A percentile compares a stretch with the other conserved stretches of the same genome.
phyloP scores from a whole-genome alignment of 179 eudicot genomes.

The Amaranthus tricolor region DNA sequence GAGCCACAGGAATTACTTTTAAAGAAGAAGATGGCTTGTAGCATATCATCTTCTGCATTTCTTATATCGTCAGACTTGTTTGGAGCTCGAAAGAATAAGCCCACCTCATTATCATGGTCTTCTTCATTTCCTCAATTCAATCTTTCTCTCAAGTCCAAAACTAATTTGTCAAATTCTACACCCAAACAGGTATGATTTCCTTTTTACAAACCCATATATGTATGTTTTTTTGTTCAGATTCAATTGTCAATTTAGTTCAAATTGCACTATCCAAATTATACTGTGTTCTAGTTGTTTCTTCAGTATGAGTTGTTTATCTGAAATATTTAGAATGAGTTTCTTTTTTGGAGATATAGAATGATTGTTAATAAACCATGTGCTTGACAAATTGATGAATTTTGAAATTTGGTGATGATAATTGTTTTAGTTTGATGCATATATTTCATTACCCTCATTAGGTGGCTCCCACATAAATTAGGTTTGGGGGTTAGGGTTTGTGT shows the following conservation, averaged over 20 bases:
- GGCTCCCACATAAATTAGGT: no score
- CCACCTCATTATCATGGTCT: conserved; percentile 55
- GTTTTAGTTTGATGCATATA: not conserved
- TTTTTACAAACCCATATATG: not conserved
- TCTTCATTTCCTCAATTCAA: conserved; percentile 51
- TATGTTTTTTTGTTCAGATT: not conserved
- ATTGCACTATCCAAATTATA: no score
- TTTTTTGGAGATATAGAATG: no score
- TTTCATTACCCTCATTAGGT: no score
- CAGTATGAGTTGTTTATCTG: no score
- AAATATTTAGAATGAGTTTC: no score
- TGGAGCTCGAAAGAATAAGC: conserved; percentile 30
- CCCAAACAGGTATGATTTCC: conserved; percentile 42
- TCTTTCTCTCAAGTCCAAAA: conserved; percentile 34
- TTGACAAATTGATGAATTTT: no score
- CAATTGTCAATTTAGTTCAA: no score
- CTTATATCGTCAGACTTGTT: conserved; percentile 33
- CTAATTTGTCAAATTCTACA: conserved; percentile 25
- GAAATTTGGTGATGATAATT: no score
- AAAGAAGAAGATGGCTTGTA: conserved; percentile 29
- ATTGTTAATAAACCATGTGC: no score
- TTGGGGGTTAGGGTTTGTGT: no score
- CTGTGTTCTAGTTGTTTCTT: no score
- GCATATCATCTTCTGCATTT: conserved; percentile 30
- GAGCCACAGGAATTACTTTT: conserved; percentile 10